These are phyloP conservation scores for Ogataea kodamae DNA, from an alignment of 805 yeast species.

Conservation along the genomic window DNA sequence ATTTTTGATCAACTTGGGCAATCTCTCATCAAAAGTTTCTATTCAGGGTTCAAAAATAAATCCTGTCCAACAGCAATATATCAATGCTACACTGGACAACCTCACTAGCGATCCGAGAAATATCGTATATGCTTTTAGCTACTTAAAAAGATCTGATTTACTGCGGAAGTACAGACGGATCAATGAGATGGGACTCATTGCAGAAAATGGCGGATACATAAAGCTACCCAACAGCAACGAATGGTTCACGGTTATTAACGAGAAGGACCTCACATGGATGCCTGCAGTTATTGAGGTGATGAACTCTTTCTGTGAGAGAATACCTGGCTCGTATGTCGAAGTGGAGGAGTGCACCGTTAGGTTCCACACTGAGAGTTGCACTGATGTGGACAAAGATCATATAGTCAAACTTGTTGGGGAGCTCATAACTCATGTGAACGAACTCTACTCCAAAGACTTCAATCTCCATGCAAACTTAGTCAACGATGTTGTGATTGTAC, in stretches of 20 bases:
- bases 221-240: constrained; percentile 46
- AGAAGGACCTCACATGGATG: constrained; percentile 56
- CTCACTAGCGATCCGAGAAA: constrained; percentile 56
- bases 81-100: constrained; percentile 54
- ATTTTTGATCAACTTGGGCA: constrained; percentile 50
- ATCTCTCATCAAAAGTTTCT: constrained; percentile 34
- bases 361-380: constrained; percentile 69
- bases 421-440: constrained; percentile 79
- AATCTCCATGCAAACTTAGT: constrained; percentile 77
- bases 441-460: constrained; percentile 51
- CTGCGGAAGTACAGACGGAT: constrained; percentile 66
- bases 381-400: constrained; percentile 58
- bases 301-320: constrained; percentile 62
- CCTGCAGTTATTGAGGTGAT: constrained; percentile 53
- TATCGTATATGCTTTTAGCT: constrained; percentile 68
- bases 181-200: constrained; percentile 73
- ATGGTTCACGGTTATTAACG: constrained; percentile 65
- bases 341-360: constrained; percentile 73
- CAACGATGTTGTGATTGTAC: constrained; percentile 66
- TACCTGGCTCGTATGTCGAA: constrained; percentile 74
- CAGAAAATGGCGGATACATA: constrained; percentile 86
- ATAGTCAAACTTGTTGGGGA: constrained; percentile 74
- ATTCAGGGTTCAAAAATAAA: constrained; percentile 37
- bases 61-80: constrained; percentile 59
- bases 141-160: constrained; percentile 58